Conservation (phyloP, 176 grass and related monocot species). For the Zea mays region DNA sequence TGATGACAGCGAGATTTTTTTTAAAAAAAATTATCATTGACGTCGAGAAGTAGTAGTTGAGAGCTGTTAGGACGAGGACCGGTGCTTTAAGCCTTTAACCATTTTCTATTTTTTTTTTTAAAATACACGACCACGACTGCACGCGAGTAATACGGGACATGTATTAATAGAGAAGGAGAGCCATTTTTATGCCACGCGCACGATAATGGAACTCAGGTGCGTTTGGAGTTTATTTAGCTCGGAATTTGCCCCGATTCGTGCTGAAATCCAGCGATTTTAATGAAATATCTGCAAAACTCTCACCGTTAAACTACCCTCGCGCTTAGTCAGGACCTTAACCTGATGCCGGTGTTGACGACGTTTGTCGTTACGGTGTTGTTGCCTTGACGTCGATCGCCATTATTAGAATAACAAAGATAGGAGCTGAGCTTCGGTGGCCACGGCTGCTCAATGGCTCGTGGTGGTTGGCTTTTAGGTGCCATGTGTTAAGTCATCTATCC, state of each 20-base stretch:
- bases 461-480: conserved; percentile 36
- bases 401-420: background rate
- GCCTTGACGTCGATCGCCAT: conserved; percentile 2
- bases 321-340: background rate
- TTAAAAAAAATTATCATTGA: too few relatives aligned
- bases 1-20: background rate
- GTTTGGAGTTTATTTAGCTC: background rate
- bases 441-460: background rate
- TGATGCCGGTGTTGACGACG: background rate
- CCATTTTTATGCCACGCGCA: too few relatives aligned
- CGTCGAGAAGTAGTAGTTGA: conserved; percentile 4
- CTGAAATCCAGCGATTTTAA: too few relatives aligned
- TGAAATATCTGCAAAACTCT: too few relatives aligned
- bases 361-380: background rate
- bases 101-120: background rate
- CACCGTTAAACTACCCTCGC: too few relatives aligned
- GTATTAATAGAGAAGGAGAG: too few relatives aligned
- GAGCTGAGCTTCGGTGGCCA: conserved; percentile 9
- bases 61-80: conserved; percentile 32
- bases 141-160: too few relatives aligned
- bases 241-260: too few relatives aligned
- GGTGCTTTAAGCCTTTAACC: background rate
- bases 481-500: too few relatives aligned
- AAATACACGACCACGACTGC: too few relatives aligned
- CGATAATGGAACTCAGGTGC: too few relatives aligned